Evolutionary conservation across 2,329 filamentous ascomycete genomes (phyloP).

Genomic region (Stachybotrys chartarum): DNA sequence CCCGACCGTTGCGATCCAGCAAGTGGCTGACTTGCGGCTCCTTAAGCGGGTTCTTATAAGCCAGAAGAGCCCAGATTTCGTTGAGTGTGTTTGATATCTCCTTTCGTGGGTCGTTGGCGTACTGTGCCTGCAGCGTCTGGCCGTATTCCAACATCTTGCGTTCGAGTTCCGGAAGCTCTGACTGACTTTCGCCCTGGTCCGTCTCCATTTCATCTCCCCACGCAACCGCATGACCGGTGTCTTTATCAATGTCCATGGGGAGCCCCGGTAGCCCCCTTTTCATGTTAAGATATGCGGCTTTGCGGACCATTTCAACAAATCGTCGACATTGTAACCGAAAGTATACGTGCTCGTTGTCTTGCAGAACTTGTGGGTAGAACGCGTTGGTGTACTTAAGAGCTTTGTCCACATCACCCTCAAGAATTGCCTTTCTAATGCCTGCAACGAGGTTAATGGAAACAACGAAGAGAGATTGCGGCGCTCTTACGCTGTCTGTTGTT

Average conservation of each 20-base stretch:
- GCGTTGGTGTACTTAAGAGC: slow-evolving; percentile 75
- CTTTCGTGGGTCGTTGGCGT: slow-evolving; percentile 59
- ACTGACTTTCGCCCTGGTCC: slow-evolving; percentile 24
- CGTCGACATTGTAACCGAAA: slow-evolving; percentile 85
- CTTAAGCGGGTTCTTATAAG: slow-evolving; percentile 74
- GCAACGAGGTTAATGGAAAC: slow-evolving; percentile 1
- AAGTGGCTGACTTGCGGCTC: slow-evolving; percentile 70
- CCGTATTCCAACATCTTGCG: slow-evolving; percentile 72
- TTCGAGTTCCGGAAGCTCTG: slow-evolving; percentile 43
- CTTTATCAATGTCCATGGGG: slow-evolving; percentile 49
- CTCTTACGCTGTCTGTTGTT: slow-evolving; percentile 73
- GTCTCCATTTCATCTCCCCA: slow-evolving; percentile 46
- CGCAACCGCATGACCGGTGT: slow-evolving; percentile 30
- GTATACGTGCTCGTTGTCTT: slow-evolving; percentile 74
- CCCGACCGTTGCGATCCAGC: slow-evolving; percentile 67
- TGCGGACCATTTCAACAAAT: slow-evolving; percentile 90
- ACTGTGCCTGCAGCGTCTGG: slow-evolving; percentile 69
- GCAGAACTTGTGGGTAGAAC: slow-evolving; percentile 75
- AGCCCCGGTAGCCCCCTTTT: slow-evolving; percentile 32
- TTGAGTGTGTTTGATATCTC: slow-evolving; percentile 68
- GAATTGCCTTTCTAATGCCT: slow-evolving; percentile 81
- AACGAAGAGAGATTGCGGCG: not conserved
- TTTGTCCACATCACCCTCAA: slow-evolving; percentile 87
- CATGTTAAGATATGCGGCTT: slow-evolving; percentile 57
- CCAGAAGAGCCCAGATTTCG: slow-evolving; percentile 83